Base-by-base conservation (phyloP, 352 stramenopile species). In the Pythium dissotocum region DNA sequence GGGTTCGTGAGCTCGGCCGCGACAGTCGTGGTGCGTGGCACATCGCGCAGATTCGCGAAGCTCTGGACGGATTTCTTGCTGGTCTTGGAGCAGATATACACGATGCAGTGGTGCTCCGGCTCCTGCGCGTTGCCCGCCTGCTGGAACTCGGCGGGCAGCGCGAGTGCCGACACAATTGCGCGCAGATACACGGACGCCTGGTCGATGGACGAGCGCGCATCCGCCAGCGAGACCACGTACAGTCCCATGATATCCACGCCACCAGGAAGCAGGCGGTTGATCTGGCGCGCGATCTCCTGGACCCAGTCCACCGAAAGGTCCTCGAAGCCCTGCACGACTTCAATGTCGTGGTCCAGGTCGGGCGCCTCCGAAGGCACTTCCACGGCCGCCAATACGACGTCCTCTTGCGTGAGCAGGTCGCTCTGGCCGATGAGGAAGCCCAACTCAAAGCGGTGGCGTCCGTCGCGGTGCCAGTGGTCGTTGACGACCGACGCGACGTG, bases 261-360 rank as follows among this genome's bases (percentile, higher is more conserved):
- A 6, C 85, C 85, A 1, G 85, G 82, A 4, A 93, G 69, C 49
- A 93, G 51, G 30, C 78, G 81, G 28, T 91, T 81, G n/a, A 91
- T 64, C 58, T 93, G 85, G 61, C 85, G 79, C 40, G 82, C 75
- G 69, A 85, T 77, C 52, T 90, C 80, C 63, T 83, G 69, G 51
- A 86, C 70, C 85, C 85, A 93, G 12, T 91, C 82, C 24, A 77
- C 69, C 13, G 82, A 89, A 42, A 93, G 67, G 55, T 91, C 81
- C 7, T 69, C 70, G 42, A 90, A 79, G 59, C 68, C 55, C 14
- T 61, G 72, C 1, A 69, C 61, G 1, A 65, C 60, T 4, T 83
- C 78, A 59, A 67, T 65, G 51, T 85, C 75, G 70, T 71, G 64
- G 42, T 71, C 64, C 10, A 71, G 57, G 51, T 71, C 64, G 7